A percentile compares a stretch with the other conserved stretches of the same genome.
Conservation (phyloP, 1,284 basidiomycete species). For the Crepidotus sp. region DNA sequence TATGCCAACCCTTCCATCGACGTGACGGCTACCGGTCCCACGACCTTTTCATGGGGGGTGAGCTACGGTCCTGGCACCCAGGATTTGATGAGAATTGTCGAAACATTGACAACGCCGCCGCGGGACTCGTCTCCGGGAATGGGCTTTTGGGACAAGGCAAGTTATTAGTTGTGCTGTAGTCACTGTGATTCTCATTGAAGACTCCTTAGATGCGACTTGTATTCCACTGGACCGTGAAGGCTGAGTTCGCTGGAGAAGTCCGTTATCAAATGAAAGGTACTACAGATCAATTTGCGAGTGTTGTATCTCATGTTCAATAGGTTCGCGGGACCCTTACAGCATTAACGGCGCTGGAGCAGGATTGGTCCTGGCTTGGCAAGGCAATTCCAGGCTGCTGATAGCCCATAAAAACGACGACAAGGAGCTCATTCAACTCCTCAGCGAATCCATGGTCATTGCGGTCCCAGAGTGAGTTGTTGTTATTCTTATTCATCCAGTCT, state of each 20-base stretch:
- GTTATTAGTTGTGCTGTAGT: constrained; percentile 5
- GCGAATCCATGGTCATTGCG: constrained; percentile 73
- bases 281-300: not conserved
- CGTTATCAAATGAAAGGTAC: constrained; percentile 81
- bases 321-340: constrained; percentile 77
- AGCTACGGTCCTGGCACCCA: constrained; percentile 84
- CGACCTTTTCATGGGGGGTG: constrained; percentile 84
- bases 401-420: constrained; percentile 66
- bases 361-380: constrained; percentile 83
- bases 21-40: constrained; percentile 57
- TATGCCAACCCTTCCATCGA: constrained; percentile 75
- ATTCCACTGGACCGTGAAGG: constrained; percentile 76
- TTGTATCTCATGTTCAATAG: constrained; percentile 33
- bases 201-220: constrained; percentile 66
- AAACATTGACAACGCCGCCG: constrained; percentile 73
- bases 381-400: constrained; percentile 66
- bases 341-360: constrained; percentile 76
- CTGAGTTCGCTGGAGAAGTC: constrained; percentile 69
- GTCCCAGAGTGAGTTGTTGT: constrained; percentile 59
- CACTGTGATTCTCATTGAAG: constrained; percentile 1
- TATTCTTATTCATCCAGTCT: not conserved
- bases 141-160: constrained; percentile 91
- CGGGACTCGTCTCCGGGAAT: constrained; percentile 81
- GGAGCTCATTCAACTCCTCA: constrained; percentile 81
- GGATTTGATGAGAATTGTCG: constrained; percentile 80